Base-by-base conservation (phyloP, 495 filamentous ascomycete genomes). In the Neurospora hispaniola region DNA sequence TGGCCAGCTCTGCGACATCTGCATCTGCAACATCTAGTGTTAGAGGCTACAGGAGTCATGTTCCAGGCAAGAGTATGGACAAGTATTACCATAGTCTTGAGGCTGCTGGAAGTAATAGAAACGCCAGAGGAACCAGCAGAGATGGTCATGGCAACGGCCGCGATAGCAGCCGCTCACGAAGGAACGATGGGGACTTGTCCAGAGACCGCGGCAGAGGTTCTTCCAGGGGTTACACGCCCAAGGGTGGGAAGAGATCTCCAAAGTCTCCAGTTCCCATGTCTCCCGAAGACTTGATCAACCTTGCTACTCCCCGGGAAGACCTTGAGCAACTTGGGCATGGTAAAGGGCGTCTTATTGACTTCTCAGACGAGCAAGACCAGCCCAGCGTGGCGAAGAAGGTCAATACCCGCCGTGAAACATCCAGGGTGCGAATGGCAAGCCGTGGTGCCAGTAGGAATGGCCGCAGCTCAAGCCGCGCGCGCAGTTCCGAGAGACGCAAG, bases 191-290 rank as follows among this genome's bases (percentile, higher is more conserved):
- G 12, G 90, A 92, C n/a, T 79, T 78, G 10, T 94, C 92, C 12
- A 87, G 89, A 75, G 90, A 89, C 38, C 89, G 92, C 54, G 92
- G 91, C 23, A 86, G 91, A 44, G 86, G 85, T 69, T 84, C 86
- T 10, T 83, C 86, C 71, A 88, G 90, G 62, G 92, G 91, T 74
- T 92, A 93, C 74, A 91, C 89, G 46, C 80, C 82, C 71, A 85
- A 83, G 77, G 91, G 94, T 40, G 91, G 92, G 8, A 96, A 97
- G 78, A 86, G 93, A 6, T 97, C 94, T 7, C 94, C 94, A 5
- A 95, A 93, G 59, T 97, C 94, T 11, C 94, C 94, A 0, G 88
- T 96, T 14, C 92, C 93, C 20, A 97, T 97, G 94, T 94, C 93
- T 1, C 93, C 93, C 0, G 92, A 97, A 75, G 93, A 96, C 73